These are phyloP conservation scores for Zoysia japonica DNA, from an alignment of 176 grass and related monocot genomes.

Conservation along the genomic window DNA sequence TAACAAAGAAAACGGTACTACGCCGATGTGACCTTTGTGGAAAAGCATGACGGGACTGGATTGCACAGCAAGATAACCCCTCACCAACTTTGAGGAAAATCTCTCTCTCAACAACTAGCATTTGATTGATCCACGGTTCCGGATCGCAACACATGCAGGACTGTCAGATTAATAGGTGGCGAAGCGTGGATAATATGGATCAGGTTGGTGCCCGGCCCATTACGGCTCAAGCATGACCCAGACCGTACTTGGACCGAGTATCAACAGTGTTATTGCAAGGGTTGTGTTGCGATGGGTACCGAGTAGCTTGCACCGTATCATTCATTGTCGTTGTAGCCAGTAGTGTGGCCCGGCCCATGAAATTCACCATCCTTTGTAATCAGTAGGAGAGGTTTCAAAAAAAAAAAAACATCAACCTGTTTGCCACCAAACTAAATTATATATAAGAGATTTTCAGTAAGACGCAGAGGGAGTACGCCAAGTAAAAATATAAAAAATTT, in stretches of 20 bases:
- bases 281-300: too few relatives aligned
- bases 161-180: background rate
- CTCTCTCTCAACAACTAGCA: slow-evolving; percentile 29
- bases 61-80: slow-evolving; percentile 30
- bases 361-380: too few relatives aligned
- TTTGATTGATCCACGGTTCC: slow-evolving; percentile 27
- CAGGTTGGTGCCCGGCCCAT: background rate
- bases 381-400: too few relatives aligned
- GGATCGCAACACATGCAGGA: background rate
- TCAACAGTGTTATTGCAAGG: background rate
- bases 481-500: too few relatives aligned
- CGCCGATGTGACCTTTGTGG: background rate
- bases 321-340: background rate
- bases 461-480: too few relatives aligned
- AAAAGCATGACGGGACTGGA: background rate
- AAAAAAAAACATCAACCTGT: too few relatives aligned
- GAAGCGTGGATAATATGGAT: background rate
- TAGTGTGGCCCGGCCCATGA: too few relatives aligned
- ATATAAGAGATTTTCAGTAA: too few relatives aligned
- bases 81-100: slow-evolving; percentile 14
- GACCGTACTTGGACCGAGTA: too few relatives aligned
- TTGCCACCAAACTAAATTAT: too few relatives aligned
- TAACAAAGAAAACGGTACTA: slow-evolving; percentile 16
- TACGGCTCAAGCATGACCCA: background rate
- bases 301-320: background rate